A percentile compares a stretch with the other conserved stretches of the same genome.
Conservation (phyloP, 805 yeast species). For the Candida ulmi region DNA sequence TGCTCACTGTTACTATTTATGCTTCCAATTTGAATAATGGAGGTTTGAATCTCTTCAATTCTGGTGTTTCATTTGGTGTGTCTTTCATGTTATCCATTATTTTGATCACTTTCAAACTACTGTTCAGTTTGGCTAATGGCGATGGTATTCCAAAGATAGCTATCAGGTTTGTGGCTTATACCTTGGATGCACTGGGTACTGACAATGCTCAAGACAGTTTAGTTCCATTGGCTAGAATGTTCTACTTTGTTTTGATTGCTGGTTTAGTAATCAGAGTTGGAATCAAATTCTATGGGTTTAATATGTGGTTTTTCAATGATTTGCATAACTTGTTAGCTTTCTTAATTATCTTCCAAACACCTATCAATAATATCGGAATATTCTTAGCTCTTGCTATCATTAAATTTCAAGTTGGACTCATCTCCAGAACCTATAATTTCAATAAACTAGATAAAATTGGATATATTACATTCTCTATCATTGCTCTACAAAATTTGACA, state of each 20-base stretch:
- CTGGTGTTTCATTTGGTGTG: constrained; percentile 36
- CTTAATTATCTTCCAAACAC: constrained; percentile 44
- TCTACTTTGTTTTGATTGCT: constrained; percentile 28
- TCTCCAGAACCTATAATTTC: not conserved
- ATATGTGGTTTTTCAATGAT: constrained; percentile 28
- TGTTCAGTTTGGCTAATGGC: constrained; percentile 49
- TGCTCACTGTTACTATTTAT: constrained; percentile 30
- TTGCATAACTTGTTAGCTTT: constrained; percentile 32
- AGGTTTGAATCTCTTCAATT: constrained; percentile 19
- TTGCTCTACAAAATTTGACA: constrained; percentile 65
- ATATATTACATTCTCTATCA: constrained; percentile 12
- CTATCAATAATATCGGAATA: constrained; percentile 43
- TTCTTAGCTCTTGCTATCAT: constrained; percentile 34
- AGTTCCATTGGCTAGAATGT: constrained; percentile 29
- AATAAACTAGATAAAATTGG: constrained; percentile 3
- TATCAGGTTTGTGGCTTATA: constrained; percentile 20
- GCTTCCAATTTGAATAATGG: constrained; percentile 22
- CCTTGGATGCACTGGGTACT: constrained; percentile 26
- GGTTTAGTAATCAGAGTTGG: constrained; percentile 28
- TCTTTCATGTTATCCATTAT: constrained; percentile 41
- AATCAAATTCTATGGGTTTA: constrained; percentile 4
- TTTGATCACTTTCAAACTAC: constrained; percentile 48
- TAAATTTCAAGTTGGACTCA: constrained; percentile 15
- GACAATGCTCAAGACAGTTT: constrained; percentile 25
- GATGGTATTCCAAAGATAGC: constrained; percentile 41